Evolutionary conservation across 192 early-diverging fungal genomes (phyloP), one percentile per base, ranked within the genome.

Genomic region (Coemansia aciculifera): DNA sequence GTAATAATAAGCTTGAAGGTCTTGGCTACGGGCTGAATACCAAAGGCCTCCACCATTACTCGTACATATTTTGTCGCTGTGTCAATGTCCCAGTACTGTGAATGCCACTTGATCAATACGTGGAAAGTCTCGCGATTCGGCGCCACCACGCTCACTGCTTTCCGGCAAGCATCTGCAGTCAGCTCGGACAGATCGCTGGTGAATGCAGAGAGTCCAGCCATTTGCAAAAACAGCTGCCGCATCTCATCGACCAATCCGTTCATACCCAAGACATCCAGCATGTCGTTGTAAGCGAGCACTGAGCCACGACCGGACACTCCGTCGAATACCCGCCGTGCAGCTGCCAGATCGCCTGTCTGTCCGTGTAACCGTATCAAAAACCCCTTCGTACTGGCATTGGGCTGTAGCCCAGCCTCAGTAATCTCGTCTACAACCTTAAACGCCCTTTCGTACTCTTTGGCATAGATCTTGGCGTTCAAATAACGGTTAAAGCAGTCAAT

Each of bases 231-330:
- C 62, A 82, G 42, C 23, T 15, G 21, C 4, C 59, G 64, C 79
- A 82, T 77, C 46, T 82, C 74, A 31, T 73, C 68, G 23, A 82
- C 63, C 40, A 77, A 38, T n/a, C 79, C 79, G 51, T 82, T 82
- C 40, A 69, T 66, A 11, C 79, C 79, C 4, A 74, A 43, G 24
- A 82, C 74, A 21, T 70, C 66, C 38, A 82, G 65, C 79, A 82
- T 82, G 37, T 36, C 74, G 36, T 69, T 77, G 38, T 63, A 77
- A 6, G 63, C 31, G 6, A 42, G 11, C 11, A 69, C 40, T 34
- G 48, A 62, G 19, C 42, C 32, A 3, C 57, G 68, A 48, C 52
- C 74, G 6, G 62, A 49, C 5, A 59, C 34, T 3, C 54, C 51
- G 31, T 69, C 67, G 63, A 81, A 81, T 17, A 62, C 62, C 1